Base-by-base conservation (phyloP, 257 asterid genomes). In the Thymus quinquecostatus region DNA sequence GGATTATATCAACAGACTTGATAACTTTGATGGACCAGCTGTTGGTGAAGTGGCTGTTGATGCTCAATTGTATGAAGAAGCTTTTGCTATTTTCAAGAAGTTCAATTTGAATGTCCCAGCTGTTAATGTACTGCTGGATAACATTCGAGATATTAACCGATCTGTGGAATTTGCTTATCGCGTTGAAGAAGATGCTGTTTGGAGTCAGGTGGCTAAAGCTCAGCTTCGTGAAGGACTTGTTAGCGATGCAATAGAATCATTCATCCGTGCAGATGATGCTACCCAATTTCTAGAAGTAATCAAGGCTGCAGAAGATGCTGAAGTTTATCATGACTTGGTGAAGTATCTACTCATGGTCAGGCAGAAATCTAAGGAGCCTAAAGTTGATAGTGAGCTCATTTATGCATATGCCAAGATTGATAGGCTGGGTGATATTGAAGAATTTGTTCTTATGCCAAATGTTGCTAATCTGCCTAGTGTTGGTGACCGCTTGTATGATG, bases 181-280 rank as follows among this genome's bases (percentile, higher is more conserved):
- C 58, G 99, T 92, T 72, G 99, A 95, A 81, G 99, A 95, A 79
- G 99, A 89, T 79, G 93, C 95, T 68, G 99, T 95, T 50, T 95
- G 99, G 99, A 95, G 99, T 71, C 98, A 87, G 78, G 99, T 95
- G 58, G 99, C 96, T 83, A 95, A 82, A 81, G 94, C 99, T 80
- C 99, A 95, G 77, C 94, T 95, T 45, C 85, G 95, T 77, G 99
- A 95, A 81, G 99, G 99, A 74, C 85, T 95, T 51, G 96, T 95
- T 56, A 95, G 98, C 67, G 99, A 95, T 82, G 99, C 99, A 48
- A 95, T 95, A 59, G 99, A 92, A 64, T 95, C 99, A 38, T 95
- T 92, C 73, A 95, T 95, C 64, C 95, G 97, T 55, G 99, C 99
- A 56, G 98, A 90, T 70, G 99, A 95, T 54, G 87, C 96, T 70